phyloP scores from a whole-genome alignment of 1,139 yeast species.

The Nakaseomyces sp. region DNA sequence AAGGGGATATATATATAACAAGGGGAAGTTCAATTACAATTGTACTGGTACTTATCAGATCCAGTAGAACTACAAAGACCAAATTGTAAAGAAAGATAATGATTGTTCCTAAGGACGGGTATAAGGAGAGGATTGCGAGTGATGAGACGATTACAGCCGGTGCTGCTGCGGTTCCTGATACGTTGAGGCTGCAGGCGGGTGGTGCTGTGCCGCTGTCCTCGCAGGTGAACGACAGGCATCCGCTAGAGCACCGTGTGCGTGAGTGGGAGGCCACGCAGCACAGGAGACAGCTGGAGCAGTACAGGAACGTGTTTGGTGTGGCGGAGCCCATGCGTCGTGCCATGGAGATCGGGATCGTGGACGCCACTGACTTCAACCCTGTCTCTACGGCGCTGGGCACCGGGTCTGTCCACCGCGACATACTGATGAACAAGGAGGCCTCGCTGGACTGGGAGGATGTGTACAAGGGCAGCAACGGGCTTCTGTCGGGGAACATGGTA shows the following conservation, averaged over 20 bases:
- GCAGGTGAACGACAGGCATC: slow-evolving; percentile 75
- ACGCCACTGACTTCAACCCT: slow-evolving; percentile 67
- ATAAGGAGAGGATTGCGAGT: slow-evolving; percentile 23
- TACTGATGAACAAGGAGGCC: slow-evolving; percentile 66
- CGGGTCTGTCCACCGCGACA: slow-evolving; percentile 56
- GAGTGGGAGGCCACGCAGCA: slow-evolving; percentile 78
- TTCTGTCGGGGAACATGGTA: slow-evolving; percentile 17
- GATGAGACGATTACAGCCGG: slow-evolving; percentile 10
- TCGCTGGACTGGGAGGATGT: slow-evolving; percentile 90
- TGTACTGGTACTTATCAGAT: background rate
- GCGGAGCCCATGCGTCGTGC: slow-evolving; percentile 86
- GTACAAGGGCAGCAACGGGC: slow-evolving; percentile 39
- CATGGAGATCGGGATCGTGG: slow-evolving; percentile 77
- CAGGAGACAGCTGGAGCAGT: slow-evolving; percentile 62
- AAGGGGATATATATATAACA: too few relatives aligned
- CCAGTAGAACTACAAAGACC: too few relatives aligned
- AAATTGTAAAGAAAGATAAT: background rate
- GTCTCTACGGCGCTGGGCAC: slow-evolving; percentile 37
- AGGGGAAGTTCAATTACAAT: too few relatives aligned
- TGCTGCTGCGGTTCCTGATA: slow-evolving; percentile 29
- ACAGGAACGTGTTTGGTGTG: slow-evolving; percentile 64
- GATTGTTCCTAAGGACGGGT: slow-evolving; percentile 23
- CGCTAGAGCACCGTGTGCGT: slow-evolving; percentile 63
- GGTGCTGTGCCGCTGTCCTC: slow-evolving; percentile 43
- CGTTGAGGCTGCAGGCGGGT: slow-evolving; percentile 28